Evolutionary conservation across 305 asterid species (phyloP), one percentile per base, ranked within the genome.

Genomic region (Striga hermonthica): DNA sequence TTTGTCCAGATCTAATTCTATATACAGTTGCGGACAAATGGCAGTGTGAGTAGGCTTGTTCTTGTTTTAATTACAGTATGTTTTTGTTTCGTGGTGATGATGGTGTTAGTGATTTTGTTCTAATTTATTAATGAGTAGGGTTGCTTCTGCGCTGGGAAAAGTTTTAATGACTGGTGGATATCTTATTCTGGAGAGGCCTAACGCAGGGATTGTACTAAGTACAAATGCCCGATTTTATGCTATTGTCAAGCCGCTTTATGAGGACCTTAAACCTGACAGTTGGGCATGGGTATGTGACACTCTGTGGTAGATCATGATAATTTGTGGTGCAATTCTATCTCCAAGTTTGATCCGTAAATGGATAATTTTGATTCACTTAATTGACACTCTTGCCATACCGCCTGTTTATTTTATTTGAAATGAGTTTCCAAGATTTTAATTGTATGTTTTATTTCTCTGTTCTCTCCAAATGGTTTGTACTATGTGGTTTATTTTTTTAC

Each of bases 131-230:
- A 72, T 72, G 58, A 57, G 31, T 44, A 93, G 96, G 75, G 88
- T 88, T 76, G 93, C 93, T 65, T 93, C 99, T 74, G 95, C 97
- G 74, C 99, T 96, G 52, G 99, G 99, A 54, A 90, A 93, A 83
- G 97, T 93, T 75, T 78, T 90, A 86, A 85, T 93, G 88, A 93
- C 96, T 0, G 99, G 99, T 12, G 97, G 97, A 31, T 93, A 93
- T 82, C 95, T 93, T 72, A 77, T 93, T 62, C 67, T 93, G 79
- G 96, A 93, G 87, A 86, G 95, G 88, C 99, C 96, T 22, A 86
- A 90, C 80, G 95, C 97, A 8, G 96, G 99, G 75, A 82, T 90
- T 66, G 97, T 93, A 16, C 84, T 93, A 66, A 93, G 97, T 73
- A 90, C 99, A 16, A 93, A 93, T 84, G 90, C 99, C 63, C 87